Percentiles rank a stretch among this genome's conserved stretches.
phyloP scores from a whole-genome alignment of 2,329 filamentous ascomycete genomes.

The Colletotrichum sp. region DNA sequence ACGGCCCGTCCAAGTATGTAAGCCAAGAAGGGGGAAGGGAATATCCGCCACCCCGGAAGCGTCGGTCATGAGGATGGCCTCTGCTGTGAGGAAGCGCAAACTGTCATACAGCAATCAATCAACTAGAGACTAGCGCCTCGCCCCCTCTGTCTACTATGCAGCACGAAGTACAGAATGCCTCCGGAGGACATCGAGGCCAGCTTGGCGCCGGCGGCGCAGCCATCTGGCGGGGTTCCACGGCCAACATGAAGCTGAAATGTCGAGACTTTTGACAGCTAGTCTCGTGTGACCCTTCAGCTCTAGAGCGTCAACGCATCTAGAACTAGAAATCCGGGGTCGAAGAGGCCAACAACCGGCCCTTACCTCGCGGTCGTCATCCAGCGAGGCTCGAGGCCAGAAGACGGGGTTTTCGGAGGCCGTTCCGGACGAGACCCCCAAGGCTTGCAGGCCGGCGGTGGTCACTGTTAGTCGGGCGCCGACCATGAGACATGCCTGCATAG shows the following conservation, averaged over 20 bases:
- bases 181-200: neutral
- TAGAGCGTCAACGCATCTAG: neutral
- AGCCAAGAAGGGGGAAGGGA: neutral
- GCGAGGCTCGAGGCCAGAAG: neutral
- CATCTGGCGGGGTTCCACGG: neutral
- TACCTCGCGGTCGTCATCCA: neutral
- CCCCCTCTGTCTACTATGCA: neutral
- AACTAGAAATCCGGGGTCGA: neutral
- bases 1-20: neutral
- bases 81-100: neutral
- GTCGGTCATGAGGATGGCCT: neutral
- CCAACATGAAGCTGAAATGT: neutral
- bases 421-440: neutral
- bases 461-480: neutral
- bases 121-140: neutral
- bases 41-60: constrained; percentile 1
- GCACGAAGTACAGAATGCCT: neutral
- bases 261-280: neutral
- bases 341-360: neutral
- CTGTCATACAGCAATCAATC: neutral
- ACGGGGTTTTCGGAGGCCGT: neutral
- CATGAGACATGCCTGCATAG: constrained; percentile 9
- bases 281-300: neutral
- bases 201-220: neutral
- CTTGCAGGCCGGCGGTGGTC: neutral